Conservation (phyloP, 2,329 filamentous ascomycete species). For the Chrysoporthe deuterocubensis region DNA sequence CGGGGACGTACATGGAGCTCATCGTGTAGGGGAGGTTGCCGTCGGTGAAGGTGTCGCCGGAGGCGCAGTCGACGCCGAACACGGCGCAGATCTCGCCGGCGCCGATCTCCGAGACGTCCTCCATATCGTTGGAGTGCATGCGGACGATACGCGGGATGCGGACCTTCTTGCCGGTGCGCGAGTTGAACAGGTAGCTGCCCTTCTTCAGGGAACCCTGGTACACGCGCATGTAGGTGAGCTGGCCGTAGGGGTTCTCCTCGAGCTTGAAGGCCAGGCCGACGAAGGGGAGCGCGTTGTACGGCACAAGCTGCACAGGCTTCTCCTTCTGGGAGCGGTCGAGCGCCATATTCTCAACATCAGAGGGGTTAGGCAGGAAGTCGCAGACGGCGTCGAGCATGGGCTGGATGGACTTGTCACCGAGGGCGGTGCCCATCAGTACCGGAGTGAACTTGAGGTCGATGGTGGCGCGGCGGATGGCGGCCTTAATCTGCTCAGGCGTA, state of each 20-base stretch:
- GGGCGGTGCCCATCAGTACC: conserved; percentile 93
- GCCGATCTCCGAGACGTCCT: conserved; percentile 89
- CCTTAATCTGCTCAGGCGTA: conserved; percentile 82
- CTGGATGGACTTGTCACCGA: conserved; percentile 93
- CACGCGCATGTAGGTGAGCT: conserved; percentile 97
- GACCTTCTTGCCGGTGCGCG: conserved; percentile 91
- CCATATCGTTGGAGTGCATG: conserved; percentile 99
- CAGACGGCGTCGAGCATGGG: conserved; percentile 95
- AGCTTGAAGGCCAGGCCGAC: conserved; percentile 98
- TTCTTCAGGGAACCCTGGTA: conserved; percentile 93
- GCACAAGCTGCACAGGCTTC: conserved; percentile 81
- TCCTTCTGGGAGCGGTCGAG: conserved; percentile 82
- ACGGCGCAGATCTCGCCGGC: conserved; percentile 98
- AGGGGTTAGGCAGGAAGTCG: conserved; percentile 92
- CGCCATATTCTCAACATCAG: conserved; percentile 86
- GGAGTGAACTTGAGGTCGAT: conserved; percentile 88
- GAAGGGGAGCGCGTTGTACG: conserved; percentile 92
- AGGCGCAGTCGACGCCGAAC: conserved; percentile 96
- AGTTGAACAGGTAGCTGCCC: conserved; percentile 90
- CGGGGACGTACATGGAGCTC: conserved; percentile 97
- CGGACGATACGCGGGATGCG: conserved; percentile 96
- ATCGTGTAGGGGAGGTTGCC: conserved; percentile 91
- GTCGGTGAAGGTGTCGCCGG: conserved; percentile 97
- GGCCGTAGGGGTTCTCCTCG: conserved; percentile 97
- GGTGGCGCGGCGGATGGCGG: conserved; percentile 89